Evolutionary conservation across 352 stramenopile species (phyloP).

Genomic region (Pythium oligandrum): DNA sequence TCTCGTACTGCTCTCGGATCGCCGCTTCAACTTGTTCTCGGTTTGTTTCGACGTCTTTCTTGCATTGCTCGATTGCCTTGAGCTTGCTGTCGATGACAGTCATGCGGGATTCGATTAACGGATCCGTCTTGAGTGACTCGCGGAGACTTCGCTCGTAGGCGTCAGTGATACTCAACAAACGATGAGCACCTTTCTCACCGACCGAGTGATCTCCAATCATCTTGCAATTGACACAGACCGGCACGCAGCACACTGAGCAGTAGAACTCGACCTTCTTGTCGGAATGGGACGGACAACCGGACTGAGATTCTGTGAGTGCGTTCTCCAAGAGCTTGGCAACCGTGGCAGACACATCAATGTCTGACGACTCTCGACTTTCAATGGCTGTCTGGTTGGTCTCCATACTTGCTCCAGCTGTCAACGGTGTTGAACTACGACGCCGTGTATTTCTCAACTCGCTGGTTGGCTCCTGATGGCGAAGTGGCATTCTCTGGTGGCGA

Average conservation of each 20-base stretch:
- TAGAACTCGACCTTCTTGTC: conserved; percentile 75
- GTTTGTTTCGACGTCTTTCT: conserved; percentile 35
- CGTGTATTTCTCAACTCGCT: conserved; percentile 19
- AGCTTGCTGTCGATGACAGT: conserved; percentile 58
- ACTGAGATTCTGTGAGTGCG: conserved; percentile 23
- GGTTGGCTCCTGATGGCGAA: conserved; percentile 10
- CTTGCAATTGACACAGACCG: conserved; percentile 78
- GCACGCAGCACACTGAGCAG: conserved; percentile 48
- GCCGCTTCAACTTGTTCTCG: conserved; percentile 35
- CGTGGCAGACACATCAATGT: conserved; percentile 26
- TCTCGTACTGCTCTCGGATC: conserved; percentile 48
- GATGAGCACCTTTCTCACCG: conserved; percentile 71
- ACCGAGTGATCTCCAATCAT: conserved; percentile 77
- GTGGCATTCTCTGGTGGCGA: conserved; percentile 49
- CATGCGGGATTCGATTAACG: conserved; percentile 62
- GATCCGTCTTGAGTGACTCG: conserved; percentile 58
- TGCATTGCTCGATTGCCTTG: conserved; percentile 26
- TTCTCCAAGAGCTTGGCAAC: conserved; percentile 50
- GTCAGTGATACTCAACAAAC: conserved; percentile 52
- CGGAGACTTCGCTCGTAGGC: conserved; percentile 63
- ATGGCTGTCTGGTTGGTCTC: conserved; percentile 4
- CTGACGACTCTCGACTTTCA: conserved; percentile 7
- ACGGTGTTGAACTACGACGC: conserved; percentile 33
- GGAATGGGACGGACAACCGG: conserved; percentile 35
- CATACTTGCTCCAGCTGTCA: conserved; percentile 5